These are phyloP conservation scores for Musa troglodytarum DNA, from an alignment of 176 grass and related monocot species.

Conservation along the genomic window DNA sequence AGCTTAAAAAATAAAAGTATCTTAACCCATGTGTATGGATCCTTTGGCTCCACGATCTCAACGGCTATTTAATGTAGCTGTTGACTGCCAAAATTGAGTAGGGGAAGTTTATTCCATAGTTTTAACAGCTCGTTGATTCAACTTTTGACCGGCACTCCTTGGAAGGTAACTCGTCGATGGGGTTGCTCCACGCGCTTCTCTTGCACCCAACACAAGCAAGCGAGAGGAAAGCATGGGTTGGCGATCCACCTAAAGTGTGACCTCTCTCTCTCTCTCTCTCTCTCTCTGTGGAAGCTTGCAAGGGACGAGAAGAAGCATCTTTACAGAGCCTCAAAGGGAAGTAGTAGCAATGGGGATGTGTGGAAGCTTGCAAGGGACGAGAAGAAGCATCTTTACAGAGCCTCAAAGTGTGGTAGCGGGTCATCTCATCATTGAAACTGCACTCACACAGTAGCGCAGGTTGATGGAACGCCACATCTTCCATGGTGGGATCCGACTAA, in stretches of 20 bases:
- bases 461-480: background rate
- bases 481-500: conserved; percentile 7
- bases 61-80: background rate
- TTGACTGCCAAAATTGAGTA: background rate
- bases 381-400: background rate
- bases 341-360: background rate
- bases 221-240: background rate
- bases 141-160: background rate
- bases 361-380: background rate
- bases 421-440: background rate
- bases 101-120: background rate
- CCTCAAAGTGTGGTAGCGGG: background rate
- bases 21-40: no score
- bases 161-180: background rate
- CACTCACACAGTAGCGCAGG: background rate
- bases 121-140: background rate
- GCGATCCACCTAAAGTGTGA: background rate
- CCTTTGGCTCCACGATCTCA: background rate
- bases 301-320: no score
- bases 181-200: background rate
- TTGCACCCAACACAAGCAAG: background rate
- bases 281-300: background rate
- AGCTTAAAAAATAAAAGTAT: no score
- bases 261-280: background rate
- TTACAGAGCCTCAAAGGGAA: background rate